Evolutionary conservation across 2,329 filamentous ascomycete species (phyloP), one percentile per base, ranked within the genome.

Genomic region (Diplodia scrobiculata): DNA sequence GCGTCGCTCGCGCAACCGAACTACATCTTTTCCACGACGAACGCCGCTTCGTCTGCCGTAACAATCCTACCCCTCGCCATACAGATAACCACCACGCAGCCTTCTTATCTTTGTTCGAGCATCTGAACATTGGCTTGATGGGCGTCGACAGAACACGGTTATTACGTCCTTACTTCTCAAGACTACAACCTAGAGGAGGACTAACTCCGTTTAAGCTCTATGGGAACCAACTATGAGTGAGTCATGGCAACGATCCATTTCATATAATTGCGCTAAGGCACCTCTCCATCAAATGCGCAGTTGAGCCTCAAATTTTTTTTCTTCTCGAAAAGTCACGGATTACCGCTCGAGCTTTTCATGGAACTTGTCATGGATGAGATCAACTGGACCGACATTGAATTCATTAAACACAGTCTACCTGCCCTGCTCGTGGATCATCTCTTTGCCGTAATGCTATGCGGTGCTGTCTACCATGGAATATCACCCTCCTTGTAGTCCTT

Each of bases 1-100:
- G 52, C 41, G 41, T 29, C 25, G 29, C 41, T 65, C 51, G 51
- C 63, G 63, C 51, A 64, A 64, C 63, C 58, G 58, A 62, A 17
- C 58, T 11, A 38, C 14, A 17, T 60, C 45, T 17, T 25, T 21
- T 50, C 41, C 27, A 36, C 34, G 29, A 62, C 41, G n/a, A 27
- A 17, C 48, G 55, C 58, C 41, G 58, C 13, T 14, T 47, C 25
- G 10, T 62, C 29, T 62, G 45, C 58, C 58, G 58, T 45, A 32
- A 29, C 45, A 50, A 62, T 19, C 29, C 14, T 25, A 60, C 4
- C 13, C 48, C 19, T 25, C 19, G 11, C n/a, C 48, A 51, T 21
- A 32, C 5, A 32, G 29, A 32, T 32, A 50, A 50, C 7, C 47
- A 38, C 32, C 11, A 38, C 5, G 36, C 54, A 25, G 38, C 27